Base-by-base conservation (phyloP, 805 yeast genomes). In the Sugiyamaella boreocaroliniensis region DNA sequence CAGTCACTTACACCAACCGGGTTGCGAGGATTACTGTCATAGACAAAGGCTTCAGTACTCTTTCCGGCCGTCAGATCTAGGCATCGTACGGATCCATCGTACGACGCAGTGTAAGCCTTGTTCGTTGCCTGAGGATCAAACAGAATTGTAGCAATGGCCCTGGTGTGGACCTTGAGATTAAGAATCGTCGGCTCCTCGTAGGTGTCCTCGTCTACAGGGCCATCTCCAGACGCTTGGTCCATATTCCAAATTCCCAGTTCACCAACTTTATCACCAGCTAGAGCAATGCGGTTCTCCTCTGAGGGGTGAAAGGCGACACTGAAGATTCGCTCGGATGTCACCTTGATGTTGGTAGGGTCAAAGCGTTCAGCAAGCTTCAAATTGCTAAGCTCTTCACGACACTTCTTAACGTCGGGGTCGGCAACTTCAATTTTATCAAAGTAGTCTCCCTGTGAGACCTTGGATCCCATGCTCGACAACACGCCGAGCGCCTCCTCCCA, bases 221-320 rank as follows among this genome's bases (percentile, higher is more conserved):
- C 20, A 11, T 45, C 52, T 22, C 68, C 71, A 1, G 65, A 68
- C 10, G 66, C 67, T 9, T 68, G 71, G 19, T 71, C 76, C 7
- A 86, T 84, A 44, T 90, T 82, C 97, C 97, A 92, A 14, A 93
- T 75, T 0, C 97, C 97, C 43, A 89, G 69, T 56, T 81, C 78
- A 5, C 99, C 99, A n/a, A 71, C 70, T 11, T 88, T 87, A 68
- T 93, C 99, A 45, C 97, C 98, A 0, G 89, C 97, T 32, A 87
- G 65, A 1, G 89, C 74, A 4, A 92, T 62, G 57, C 85, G 76
- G 55, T 81, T 81, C 0, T 75, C 76, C 0, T 64, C 65, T 0
- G 86, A 69, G 0, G 97, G 97, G 67, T 92, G 98, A 65, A 88
- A 85, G 41, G 75, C 72, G 42, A 89, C 76, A 1, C 86, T 73